Conservation (phyloP, 306 rosid species). For the Sicyos edulis region DNA sequence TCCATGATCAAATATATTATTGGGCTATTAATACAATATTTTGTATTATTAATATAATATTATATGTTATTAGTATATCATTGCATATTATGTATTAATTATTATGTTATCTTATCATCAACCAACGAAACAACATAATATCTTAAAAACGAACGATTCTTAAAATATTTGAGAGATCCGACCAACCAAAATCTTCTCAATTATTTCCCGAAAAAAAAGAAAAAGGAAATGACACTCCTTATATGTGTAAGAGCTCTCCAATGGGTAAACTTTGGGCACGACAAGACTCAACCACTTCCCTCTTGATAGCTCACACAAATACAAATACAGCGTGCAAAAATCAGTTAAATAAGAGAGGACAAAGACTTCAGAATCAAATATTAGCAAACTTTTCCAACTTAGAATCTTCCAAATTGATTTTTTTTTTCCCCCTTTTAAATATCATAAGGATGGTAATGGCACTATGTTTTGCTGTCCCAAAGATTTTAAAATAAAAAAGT, state of each 20-base stretch:
- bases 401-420: conserved; percentile 7
- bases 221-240: neutral
- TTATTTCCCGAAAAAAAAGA: neutral
- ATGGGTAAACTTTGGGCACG: neutral
- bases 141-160: too few relatives aligned
- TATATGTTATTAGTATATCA: too few relatives aligned
- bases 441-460: neutral
- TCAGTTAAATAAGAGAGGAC: neutral
- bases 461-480: too few relatives aligned
- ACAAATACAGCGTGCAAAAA: neutral
- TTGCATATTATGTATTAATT: too few relatives aligned
- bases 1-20: too few relatives aligned
- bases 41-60: too few relatives aligned
- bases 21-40: too few relatives aligned
- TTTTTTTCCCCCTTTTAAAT: neutral
- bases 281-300: neutral
- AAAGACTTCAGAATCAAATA: neutral
- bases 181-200: neutral
- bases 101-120: too few relatives aligned
- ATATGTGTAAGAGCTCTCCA: conserved; percentile 1
- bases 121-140: too few relatives aligned
- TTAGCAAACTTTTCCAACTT: neutral
- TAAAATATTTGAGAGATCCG: too few relatives aligned
- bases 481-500: too few relatives aligned
- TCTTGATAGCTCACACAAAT: neutral